phyloP scores from a whole-genome alignment of 2,329 filamentous ascomycete species.

The Colletotrichum sp. region DNA sequence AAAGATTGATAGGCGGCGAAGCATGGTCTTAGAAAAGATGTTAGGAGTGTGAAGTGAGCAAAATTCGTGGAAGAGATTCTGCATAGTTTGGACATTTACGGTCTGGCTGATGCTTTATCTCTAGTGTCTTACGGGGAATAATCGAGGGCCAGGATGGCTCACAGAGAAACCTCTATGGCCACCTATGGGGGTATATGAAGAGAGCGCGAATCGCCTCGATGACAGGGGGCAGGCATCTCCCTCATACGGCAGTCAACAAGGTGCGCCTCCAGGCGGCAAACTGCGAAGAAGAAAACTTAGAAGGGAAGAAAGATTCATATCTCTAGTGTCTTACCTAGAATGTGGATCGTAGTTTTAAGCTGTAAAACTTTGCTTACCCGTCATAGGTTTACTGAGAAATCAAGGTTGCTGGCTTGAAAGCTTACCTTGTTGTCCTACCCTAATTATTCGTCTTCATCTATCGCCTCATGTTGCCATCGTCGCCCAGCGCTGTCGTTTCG shows the following conservation, averaged over 20 bases:
- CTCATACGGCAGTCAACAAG: too few species aligned
- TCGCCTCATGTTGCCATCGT: not conserved
- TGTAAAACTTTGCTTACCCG: not conserved
- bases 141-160: too few species aligned
- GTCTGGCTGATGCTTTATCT: not conserved
- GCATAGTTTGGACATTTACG: not conserved
- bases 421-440: not conserved
- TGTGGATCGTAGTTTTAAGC: not conserved
- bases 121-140: too few species aligned
- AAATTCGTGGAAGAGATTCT: not conserved
- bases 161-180: too few species aligned
- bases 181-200: too few species aligned
- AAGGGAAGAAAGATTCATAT: too few species aligned
- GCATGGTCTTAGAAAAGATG: not conserved
- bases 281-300: too few species aligned
- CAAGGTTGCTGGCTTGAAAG: not conserved
- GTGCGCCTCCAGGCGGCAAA: too few species aligned
- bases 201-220: too few species aligned
- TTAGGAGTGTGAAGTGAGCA: not conserved
- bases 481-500: too few species aligned
- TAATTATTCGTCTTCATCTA: not conserved
- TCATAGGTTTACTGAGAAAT: rapidly evolving
- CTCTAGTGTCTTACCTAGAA: not conserved
- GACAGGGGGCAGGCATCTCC: too few species aligned
- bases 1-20: not conserved